Conservation (phyloP, 2,329 filamentous ascomycete species). For the Rhexocercosporidium sp. region DNA sequence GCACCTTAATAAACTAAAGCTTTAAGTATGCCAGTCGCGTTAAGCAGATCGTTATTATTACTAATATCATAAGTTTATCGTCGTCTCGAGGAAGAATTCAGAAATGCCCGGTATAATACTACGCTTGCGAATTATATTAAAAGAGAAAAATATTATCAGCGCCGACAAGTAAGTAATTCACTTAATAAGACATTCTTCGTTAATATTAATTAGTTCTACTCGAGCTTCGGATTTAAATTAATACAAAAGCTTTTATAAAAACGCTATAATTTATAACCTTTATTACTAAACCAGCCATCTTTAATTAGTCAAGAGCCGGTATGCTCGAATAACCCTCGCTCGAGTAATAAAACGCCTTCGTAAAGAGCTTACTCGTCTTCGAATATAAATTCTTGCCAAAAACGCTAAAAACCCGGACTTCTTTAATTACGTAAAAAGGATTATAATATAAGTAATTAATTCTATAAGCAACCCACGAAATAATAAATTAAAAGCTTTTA, state of each 20-base stretch:
- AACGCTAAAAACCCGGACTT: background rate
- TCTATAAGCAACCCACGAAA: background rate
- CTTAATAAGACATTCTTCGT: background rate
- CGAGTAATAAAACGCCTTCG: background rate
- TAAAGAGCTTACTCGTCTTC: background rate
- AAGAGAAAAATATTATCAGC: background rate
- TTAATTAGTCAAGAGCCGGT: background rate
- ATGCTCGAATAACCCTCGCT: background rate
- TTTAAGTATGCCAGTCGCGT: background rate
- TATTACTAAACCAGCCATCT: background rate
- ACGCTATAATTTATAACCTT: background rate
- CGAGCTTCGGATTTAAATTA: background rate
- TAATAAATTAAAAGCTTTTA: background rate
- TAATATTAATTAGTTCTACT: background rate
- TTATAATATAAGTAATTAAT: background rate
- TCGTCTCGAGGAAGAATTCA: background rate
- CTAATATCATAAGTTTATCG: background rate
- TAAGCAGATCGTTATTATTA: background rate
- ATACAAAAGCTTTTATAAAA: background rate
- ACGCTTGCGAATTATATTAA: background rate
- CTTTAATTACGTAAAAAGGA: background rate
- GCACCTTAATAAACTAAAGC: background rate
- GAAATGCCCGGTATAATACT: background rate
- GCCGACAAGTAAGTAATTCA: background rate
- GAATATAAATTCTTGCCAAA: background rate